Percentiles rank a stretch among this genome's conserved stretches.
phyloP scores from a whole-genome alignment of 2,329 filamentous ascomycete genomes.

The Scytalidium sp. region DNA sequence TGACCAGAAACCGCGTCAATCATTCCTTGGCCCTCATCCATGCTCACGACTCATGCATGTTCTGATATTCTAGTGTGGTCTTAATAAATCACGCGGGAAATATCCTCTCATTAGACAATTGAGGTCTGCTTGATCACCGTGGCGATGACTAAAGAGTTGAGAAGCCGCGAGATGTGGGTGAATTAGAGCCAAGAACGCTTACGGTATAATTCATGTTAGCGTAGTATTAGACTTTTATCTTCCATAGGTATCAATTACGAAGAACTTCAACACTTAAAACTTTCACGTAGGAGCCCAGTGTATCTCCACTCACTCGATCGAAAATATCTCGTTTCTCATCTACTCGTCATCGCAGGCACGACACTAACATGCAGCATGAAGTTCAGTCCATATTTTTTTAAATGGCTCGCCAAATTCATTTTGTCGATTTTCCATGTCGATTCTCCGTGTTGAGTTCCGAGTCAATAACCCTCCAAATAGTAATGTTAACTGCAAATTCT shows the following conservation, averaged over 20 bases:
- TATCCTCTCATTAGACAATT: too few relatives aligned
- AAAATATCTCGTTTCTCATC: not conserved
- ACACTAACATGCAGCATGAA: slow-evolving; percentile 4
- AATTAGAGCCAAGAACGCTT: too few relatives aligned
- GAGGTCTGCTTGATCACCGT: too few relatives aligned
- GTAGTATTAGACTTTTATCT: too few relatives aligned
- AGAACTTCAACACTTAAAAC: slow-evolving; percentile 1
- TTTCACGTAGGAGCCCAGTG: slow-evolving; percentile 1
- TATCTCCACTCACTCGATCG: slow-evolving; percentile 1
- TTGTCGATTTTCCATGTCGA: slow-evolving; percentile 16
- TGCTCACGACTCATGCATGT: slow-evolving; percentile 2
- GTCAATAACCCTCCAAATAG: slow-evolving; percentile 2
- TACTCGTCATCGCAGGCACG: too few relatives aligned
- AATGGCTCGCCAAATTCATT: slow-evolving; percentile 7
- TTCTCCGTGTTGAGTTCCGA: slow-evolving; percentile 6
- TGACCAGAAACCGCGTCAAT: slow-evolving; percentile 1
- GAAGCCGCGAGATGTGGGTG: too few relatives aligned
- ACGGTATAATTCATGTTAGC: too few relatives aligned
- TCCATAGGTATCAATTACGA: slow-evolving; percentile 3
- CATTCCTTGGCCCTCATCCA: not conserved
- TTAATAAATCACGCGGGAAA: too few relatives aligned
- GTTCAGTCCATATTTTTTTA: slow-evolving; percentile 7
- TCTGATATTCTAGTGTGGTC: too few relatives aligned
- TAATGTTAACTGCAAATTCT: slow-evolving; percentile 7
- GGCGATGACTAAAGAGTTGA: too few relatives aligned